Percentiles rank a stretch among this genome's conserved stretches.
Conservation (phyloP, 73 alveolate genomes). For the Uronychia binucleata region DNA sequence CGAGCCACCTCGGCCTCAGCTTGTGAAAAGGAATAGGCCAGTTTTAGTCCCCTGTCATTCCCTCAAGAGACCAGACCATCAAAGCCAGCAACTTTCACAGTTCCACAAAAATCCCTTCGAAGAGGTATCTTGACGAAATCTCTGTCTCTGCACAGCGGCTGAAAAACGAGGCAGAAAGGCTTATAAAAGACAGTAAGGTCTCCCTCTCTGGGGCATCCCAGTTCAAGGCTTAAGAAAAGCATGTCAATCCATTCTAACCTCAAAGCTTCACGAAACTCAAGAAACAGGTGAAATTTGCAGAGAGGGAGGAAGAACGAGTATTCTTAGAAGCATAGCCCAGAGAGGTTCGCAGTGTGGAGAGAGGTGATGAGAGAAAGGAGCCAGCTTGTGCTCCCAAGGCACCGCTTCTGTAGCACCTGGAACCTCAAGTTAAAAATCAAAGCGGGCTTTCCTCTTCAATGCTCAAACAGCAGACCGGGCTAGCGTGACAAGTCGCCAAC, state of each 20-base stretch:
- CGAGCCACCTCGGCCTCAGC: too few relatives aligned
- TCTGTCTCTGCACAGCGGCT: background rate
- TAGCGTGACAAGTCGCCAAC: background rate
- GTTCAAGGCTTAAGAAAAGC: background rate
- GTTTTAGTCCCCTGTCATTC: background rate
- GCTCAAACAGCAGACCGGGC: background rate
- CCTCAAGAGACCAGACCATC: background rate
- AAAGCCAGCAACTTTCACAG: background rate
- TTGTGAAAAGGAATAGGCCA: too few relatives aligned
- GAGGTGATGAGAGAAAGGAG: background rate
- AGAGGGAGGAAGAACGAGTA: too few relatives aligned
- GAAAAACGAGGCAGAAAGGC: background rate
- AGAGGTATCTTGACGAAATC: background rate
- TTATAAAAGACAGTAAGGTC: background rate
- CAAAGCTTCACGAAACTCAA: background rate
- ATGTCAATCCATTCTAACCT: background rate
- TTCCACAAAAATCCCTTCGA: background rate
- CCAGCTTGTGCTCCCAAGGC: background rate
- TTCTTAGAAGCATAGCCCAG: background rate
- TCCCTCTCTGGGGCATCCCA: background rate
- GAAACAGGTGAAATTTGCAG: background rate
- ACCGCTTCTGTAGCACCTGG: background rate
- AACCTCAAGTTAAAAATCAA: background rate
- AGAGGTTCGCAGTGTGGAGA: background rate
- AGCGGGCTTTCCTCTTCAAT: background rate